Base-by-base conservation (phyloP, 2,329 filamentous ascomycete species). In the Microascus cirrosus region DNA sequence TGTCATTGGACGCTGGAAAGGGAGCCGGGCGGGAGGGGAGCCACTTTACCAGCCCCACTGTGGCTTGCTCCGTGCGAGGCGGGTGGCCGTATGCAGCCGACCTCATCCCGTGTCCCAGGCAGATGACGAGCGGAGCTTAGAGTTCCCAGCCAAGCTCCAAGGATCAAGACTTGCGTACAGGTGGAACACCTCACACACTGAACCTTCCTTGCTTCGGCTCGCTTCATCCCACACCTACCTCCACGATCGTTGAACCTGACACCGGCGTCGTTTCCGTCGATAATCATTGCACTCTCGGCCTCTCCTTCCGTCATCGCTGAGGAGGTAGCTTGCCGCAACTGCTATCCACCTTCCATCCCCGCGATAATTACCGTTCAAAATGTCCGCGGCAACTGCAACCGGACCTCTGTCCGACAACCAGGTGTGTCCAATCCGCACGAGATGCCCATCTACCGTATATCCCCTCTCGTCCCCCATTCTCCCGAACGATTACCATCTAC, bases 381-480 rank as follows among this genome's bases (percentile, higher is more conserved):
- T 96, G 91, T 94, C 91, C 76, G 87, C 91, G 81, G 58, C 61
- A 32, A 52, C 59, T 25, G 79, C 45, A 11, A 11, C 84, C 64
- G 91, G 96, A 86, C 89, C 90, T 73, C 87, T 97, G 77, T 96
- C 92, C 77, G 92, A 96, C 83, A 91, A 95, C 78, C 91, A 96
- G 87, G 90, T 94, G 83, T 69, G 72, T 62, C 60, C 61, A 60
- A 58, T 61, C 60, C 56, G 59, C 56, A 57, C 55, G 54, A n/a
- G 18, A 4, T n/a, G 7, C 45, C 20, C 45, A 24, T 50, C 45
- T 20, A 50, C 50, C 50, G 22, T 2, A 6, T 20, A 28, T 25
- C 45, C 4, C 11, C n/a, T 22, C 45, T 20, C 45, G 45, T 12
- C n/a, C n/a, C n/a, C 15, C 39, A 7, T 24, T 4, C 20, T 20